Base-by-base conservation (phyloP, 2,329 filamentous ascomycete genomes). In the Westerdykella sp. region DNA sequence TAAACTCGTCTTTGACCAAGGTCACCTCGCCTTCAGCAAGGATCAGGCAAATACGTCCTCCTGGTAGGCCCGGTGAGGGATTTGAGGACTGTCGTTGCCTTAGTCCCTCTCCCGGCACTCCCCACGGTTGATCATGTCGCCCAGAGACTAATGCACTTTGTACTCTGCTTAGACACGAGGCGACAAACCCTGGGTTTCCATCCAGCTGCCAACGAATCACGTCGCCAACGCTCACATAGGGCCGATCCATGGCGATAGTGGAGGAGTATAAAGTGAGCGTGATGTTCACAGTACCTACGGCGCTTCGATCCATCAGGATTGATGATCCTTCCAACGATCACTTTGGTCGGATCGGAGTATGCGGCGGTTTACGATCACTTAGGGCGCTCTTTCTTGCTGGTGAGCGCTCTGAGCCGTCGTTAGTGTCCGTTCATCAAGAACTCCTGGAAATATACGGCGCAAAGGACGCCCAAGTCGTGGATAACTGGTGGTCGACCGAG, bases 371-470 rank as follows among this genome's bases (percentile, higher is more conserved):
- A 15, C 80, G 74, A 50, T 77, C 74, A 7, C 73, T 93, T 30
- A 76, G 76, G 28, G 85, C 78, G 0, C 69, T 95, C 6, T 94
- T 93, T 67, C 74, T 95, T 1, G 88, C 88, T 0, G 88, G 88
- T n/a, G 88, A 95, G 65, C 74, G 87, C 34, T 90, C 85, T 18
- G 88, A 95, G 57, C 88, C 88, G 2, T 82, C 80, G 38, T 85
- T 95, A 54, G 74, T 95, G 12, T 78, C 75, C 14, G 80, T 83
- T 69, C 94, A 90, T 59, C 84, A 90, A 59, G 72, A 78, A 3
- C 74, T 93, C 4, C 68, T 94, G 9, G 65, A 70, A 9, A 69
- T 75, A 45, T 78, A 87, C 59, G 83, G 76, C 14, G 81, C 79
- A 0, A 69, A 72, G 0, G 75, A 74, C n/a, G 79, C 80, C 1